A percentile compares a stretch with the other conserved stretches of the same genome.
Conservation (phyloP, 2,329 filamentous ascomycete genomes). For the Clonostachys chloroleuca region DNA sequence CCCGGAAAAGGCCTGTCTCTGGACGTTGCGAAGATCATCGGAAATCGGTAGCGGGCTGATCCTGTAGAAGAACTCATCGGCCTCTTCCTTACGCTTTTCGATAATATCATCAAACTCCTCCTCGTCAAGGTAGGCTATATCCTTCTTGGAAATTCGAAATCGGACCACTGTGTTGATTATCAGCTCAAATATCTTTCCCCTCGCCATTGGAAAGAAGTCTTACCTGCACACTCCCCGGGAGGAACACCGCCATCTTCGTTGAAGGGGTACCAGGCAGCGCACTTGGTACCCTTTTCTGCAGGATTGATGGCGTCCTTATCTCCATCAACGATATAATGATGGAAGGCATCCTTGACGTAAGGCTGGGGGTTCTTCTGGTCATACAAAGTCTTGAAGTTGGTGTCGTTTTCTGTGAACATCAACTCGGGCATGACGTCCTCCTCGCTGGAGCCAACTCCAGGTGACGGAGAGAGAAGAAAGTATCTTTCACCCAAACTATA, state of each 20-base stretch:
- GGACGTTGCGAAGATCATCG: slow-evolving; percentile 90
- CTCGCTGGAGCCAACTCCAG: slow-evolving; percentile 72
- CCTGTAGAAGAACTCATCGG: slow-evolving; percentile 92
- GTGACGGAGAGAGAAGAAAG: slow-evolving; percentile 83
- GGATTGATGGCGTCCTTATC: slow-evolving; percentile 83
- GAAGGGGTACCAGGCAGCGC: slow-evolving; percentile 87
- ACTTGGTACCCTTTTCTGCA: slow-evolving; percentile 76
- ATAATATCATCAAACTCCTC: slow-evolving; percentile 89
- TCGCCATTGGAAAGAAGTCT: background rate
- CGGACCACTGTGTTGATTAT: slow-evolving; percentile 62
- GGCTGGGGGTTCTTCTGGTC: slow-evolving; percentile 71
- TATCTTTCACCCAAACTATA: slow-evolving; percentile 77
- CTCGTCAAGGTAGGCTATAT: slow-evolving; percentile 80
- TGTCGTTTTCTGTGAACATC: slow-evolving; percentile 94
- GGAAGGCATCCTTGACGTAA: slow-evolving; percentile 95
- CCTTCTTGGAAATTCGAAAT: slow-evolving; percentile 77
- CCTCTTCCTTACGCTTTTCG: slow-evolving; percentile 80
- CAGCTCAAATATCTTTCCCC: background rate
- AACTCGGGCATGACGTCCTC: slow-evolving; percentile 82
- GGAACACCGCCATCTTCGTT: slow-evolving; percentile 83
- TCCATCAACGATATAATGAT: slow-evolving; percentile 77
- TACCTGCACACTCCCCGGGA: slow-evolving; percentile 87
- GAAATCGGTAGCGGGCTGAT: slow-evolving; percentile 92
- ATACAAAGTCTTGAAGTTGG: slow-evolving; percentile 77
- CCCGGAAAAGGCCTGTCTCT: slow-evolving; percentile 87